Evolutionary conservation across 305 asterid species (phyloP), one percentile per base, ranked within the genome.

Genomic region (Striga hermonthica): DNA sequence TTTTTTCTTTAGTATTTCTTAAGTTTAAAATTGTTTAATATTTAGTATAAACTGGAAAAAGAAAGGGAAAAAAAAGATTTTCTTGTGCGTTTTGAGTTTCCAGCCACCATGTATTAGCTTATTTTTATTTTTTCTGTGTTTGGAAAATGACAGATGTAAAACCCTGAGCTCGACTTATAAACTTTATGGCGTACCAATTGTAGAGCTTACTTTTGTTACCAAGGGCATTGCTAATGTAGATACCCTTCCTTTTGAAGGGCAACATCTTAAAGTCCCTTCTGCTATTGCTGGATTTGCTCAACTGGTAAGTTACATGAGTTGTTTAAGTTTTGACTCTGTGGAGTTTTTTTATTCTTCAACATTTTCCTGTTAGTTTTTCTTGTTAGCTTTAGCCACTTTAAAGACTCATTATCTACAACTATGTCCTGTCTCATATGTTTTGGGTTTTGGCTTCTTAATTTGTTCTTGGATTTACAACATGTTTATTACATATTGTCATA

Each of bases 151-250:
- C 69, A 85, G 92, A 52, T 84, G 78, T 68, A 87, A 85, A 75
- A 75, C 73, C 40, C 68, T 82, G 78, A 49, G 37, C 71, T 80
- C 79, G 7, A 74, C 79, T 63, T 75, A 85, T 50, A 76, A 78
- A 63, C 52, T 85, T 9, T 79, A 79, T 73, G 75, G 81, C 56
- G 78, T 79, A 61, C 68, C 85, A 39, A 55, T 74, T 65, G 70
- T 40, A 68, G 85, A 80, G 63, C 69, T 80, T 71, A 79, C 81
- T 73, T 80, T 73, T 71, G 81, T 75, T 16, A 80, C 77, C 65
- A 66, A 74, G 77, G 78, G 72, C 13, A 78, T 73, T 9, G 72
- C 80, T 62, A 62, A 50, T 70, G 84, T 70, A 74, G 66, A 44
- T 56, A 64, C 72, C 69, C 79, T 81, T 71, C 80, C 75, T 69